Base-by-base conservation (phyloP, 1,284 basidiomycete genomes). In the Calocybe gambosa region DNA sequence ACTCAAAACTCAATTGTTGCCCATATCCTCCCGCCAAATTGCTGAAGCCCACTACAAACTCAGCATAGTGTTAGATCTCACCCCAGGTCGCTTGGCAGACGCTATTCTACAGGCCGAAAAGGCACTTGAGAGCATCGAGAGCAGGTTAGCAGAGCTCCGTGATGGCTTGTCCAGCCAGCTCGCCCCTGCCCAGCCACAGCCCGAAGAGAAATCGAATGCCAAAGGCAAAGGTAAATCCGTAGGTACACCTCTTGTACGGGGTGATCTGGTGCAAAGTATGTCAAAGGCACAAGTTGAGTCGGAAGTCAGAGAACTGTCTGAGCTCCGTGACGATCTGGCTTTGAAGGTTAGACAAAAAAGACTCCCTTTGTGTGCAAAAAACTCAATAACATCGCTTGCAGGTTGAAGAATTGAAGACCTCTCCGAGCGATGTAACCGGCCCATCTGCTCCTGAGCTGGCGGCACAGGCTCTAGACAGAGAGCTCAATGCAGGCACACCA, bases 11-110 rank as follows among this genome's bases (percentile, higher is more conserved):
- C 68, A 76, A 9, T 71, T 93, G 18, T 77, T 93, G 4, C 87
- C 91, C 0, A 61, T 73, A 8, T 87, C 85, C 9, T 92, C 90
- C 7, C 82, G 92, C 39, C 85, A 91, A 55, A 82, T 94, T 56
- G 90, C 92, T 0, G 88, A 90, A 61, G 88, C 84, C 2, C 90
- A 93, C 62, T 94, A 92, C 62, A 92, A 93, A 61, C 75, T 94
- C 51, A 89, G 85, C 57, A 89, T 93, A 56, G 90, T 88, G 5
- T 80, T 93, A 31, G 92, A 95, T 63, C 77, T 93, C 38, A 89
- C 87, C 0, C 78, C 89, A 0, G 85, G 87, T 2, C 77, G 83
- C 7, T 77, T 93, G 1, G 70, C 80, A n/a, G 85, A 88, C 43
- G 83, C 91, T 0, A 86, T 95, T 34, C 55, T 64, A 12, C 89